Evolutionary conservation across 106 monocot species (phyloP).

Genomic region (Dendrobium nobile): DNA sequence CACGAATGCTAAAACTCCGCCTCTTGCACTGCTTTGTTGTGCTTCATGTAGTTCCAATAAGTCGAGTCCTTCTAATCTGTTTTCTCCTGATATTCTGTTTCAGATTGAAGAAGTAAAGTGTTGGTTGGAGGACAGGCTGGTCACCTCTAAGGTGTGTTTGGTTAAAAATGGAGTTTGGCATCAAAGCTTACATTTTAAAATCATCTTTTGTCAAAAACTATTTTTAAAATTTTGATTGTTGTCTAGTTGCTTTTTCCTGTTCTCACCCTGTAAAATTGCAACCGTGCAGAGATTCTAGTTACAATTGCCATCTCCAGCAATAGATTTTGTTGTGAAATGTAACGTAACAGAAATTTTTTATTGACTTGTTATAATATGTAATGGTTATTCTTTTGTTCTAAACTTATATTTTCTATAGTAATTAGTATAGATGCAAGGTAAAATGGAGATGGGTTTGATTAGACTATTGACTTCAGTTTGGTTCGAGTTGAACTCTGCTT

Average conservation of each 20-base stretch:
- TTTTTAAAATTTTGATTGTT: not conserved
- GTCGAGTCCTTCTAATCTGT: not conserved
- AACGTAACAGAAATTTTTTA: not conserved
- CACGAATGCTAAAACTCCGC: not conserved
- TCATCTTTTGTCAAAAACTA: not conserved
- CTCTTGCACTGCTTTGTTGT: not conserved
- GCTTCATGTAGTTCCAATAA: not conserved
- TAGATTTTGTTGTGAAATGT: not conserved
- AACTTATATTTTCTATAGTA: not conserved
- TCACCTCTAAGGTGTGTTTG: conserved; percentile 45
- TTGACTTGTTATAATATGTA: not conserved
- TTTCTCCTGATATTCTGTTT: conserved; percentile 2
- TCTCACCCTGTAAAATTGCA: not conserved
- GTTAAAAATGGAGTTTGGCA: not conserved
- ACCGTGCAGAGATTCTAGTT: not conserved
- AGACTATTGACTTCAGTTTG: not conserved
- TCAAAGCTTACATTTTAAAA: conserved; percentile 3
- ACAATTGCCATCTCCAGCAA: not conserved
- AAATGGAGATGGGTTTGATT: not conserved
- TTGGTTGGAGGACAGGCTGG: conserved; percentile 71
- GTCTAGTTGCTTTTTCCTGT: not conserved
- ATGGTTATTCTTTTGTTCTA: not conserved
- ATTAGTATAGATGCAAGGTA: not conserved
- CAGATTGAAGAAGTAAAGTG: conserved; percentile 74
- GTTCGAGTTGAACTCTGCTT: not conserved